Base-by-base conservation (phyloP, 2,329 filamentous ascomycete species). In the Fusarium sp. region DNA sequence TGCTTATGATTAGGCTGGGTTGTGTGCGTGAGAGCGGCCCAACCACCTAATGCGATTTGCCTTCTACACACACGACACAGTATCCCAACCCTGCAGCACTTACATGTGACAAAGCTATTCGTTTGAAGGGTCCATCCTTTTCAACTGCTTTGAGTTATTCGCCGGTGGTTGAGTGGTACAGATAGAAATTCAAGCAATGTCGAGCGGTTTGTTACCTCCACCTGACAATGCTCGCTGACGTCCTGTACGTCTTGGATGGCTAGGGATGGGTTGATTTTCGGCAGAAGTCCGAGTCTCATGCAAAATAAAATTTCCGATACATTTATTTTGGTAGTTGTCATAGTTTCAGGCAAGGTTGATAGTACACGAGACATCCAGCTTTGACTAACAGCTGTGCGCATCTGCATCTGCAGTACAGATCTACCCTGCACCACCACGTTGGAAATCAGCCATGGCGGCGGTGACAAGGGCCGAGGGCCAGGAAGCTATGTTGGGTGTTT, bases 341-440 rank as follows among this genome's bases (percentile, higher is more conserved):
- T 33, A 14, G 30, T 33, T 33, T 6, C 30, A 33, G 13, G 14
- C 14, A 14, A 33, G 10, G 6, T 15, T 33, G 30, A 33, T 15
- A 33, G 30, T 33, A 33, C 14, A 32, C 30, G 14, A 33, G 13
- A 33, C 30, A 33, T 33, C 30, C 14, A 33, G 30, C 30, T 33
- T 33, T 33, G 14, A 33, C 30, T 15, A 33, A 33, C 14, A 15
- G 30, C 30, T 33, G 10, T 48, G 30, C n/a, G 14, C 30, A 23
- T 17, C 33, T 23, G 14, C 46, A 35, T 51, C 51, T 63, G 47
- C 44, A 67, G 48, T 15, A 53, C 30, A 27, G 32, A 55, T 43
- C 37, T 68, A 70, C 65, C 66, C 66, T 67, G 44, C 53, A 68
- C 43, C 48, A 55, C 43, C 58, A 64, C 25, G 48, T 65, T 46